Conservation (phyloP, 2,329 filamentous ascomycete genomes). For the Ramularia endophylla region DNA sequence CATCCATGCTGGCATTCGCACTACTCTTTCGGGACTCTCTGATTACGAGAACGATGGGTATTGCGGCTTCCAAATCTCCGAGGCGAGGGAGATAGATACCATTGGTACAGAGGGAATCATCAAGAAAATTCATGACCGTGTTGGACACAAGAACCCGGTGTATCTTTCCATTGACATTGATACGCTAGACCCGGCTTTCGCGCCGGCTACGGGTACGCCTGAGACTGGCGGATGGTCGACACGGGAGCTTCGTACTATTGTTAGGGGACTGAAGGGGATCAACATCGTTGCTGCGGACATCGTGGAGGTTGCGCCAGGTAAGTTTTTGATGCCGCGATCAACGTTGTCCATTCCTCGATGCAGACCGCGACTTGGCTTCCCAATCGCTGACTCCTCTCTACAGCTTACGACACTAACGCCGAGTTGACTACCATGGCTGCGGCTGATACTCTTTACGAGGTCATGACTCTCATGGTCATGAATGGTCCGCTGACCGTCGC, state of each 20-base stretch:
- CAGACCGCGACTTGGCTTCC: too few relatives aligned
- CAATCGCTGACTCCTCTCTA: too few relatives aligned
- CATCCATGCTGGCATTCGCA: slow-evolving; percentile 82
- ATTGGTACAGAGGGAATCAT: slow-evolving; percentile 67
- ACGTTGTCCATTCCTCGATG: too few relatives aligned
- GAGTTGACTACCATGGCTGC: slow-evolving; percentile 70
- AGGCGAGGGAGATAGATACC: slow-evolving; percentile 65
- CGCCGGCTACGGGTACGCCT: slow-evolving; percentile 52
- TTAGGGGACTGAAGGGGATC: slow-evolving; percentile 61
- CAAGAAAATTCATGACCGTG: slow-evolving; percentile 66
- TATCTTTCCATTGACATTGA: slow-evolving; percentile 86
- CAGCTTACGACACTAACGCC: slow-evolving; percentile 64
- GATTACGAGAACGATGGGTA: slow-evolving; percentile 85
- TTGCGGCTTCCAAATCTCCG: slow-evolving; percentile 76
- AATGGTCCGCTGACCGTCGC: slow-evolving; percentile 59
- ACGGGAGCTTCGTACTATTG: slow-evolving; percentile 62
- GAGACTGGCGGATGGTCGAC: slow-evolving; percentile 59
- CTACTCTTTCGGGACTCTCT: slow-evolving; percentile 68
- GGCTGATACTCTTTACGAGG: slow-evolving; percentile 67
- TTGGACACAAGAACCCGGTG: slow-evolving; percentile 61
- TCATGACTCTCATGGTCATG: slow-evolving; percentile 79
- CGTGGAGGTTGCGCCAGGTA: slow-evolving; percentile 61
- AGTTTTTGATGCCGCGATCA: too few relatives aligned
- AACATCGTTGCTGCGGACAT: slow-evolving; percentile 67
- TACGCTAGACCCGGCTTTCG: slow-evolving; percentile 74